Evolutionary conservation across 2,329 filamentous ascomycete genomes (phyloP).

Genomic region (Periconia sp.): DNA sequence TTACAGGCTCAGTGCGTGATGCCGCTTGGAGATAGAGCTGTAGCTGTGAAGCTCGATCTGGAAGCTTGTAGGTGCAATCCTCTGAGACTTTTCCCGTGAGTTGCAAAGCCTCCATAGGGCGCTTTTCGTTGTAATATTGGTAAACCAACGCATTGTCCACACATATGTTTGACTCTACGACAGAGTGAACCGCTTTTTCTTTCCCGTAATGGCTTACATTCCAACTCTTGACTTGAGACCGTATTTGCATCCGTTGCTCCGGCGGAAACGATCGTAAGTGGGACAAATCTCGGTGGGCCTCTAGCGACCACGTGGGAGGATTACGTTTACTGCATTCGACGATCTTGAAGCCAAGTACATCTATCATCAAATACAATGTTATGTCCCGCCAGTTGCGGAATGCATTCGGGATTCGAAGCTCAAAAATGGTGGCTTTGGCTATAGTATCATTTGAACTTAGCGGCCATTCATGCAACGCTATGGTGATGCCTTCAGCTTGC

Average conservation of each 20-base stretch:
- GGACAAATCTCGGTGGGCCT: slow-evolving; percentile 15
- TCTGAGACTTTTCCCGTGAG: slow-evolving; percentile 21
- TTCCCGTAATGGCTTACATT: slow-evolving; percentile 41
- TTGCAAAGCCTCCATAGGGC: slow-evolving; percentile 19
- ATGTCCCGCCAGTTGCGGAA: slow-evolving; percentile 59
- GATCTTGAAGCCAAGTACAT: slow-evolving; percentile 46
- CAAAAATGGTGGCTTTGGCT: slow-evolving; percentile 59
- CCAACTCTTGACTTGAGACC: slow-evolving; percentile 48
- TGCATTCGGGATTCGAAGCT: slow-evolving; percentile 51
- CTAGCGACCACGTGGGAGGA: no score
- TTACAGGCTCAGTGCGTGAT: slow-evolving; percentile 25
- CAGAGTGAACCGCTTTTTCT: slow-evolving; percentile 26
- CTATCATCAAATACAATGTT: slow-evolving; percentile 50
- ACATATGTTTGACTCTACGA: slow-evolving; percentile 48
- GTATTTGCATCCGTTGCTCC: slow-evolving; percentile 32
- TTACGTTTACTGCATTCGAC: no score
- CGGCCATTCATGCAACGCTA: slow-evolving; percentile 64
- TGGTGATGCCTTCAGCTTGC: slow-evolving; percentile 49
- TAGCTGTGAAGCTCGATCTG: slow-evolving; percentile 36
- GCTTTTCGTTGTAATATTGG: slow-evolving; percentile 31
- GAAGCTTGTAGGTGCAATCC: slow-evolving; percentile 52
- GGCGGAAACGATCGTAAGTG: not conserved
- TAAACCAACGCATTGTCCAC: slow-evolving; percentile 55
- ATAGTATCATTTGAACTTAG: slow-evolving; percentile 44
- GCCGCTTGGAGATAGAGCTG: slow-evolving; percentile 50